Evolutionary conservation across 352 stramenopile species (phyloP).

Genomic region (Phytophthora syringae): DNA sequence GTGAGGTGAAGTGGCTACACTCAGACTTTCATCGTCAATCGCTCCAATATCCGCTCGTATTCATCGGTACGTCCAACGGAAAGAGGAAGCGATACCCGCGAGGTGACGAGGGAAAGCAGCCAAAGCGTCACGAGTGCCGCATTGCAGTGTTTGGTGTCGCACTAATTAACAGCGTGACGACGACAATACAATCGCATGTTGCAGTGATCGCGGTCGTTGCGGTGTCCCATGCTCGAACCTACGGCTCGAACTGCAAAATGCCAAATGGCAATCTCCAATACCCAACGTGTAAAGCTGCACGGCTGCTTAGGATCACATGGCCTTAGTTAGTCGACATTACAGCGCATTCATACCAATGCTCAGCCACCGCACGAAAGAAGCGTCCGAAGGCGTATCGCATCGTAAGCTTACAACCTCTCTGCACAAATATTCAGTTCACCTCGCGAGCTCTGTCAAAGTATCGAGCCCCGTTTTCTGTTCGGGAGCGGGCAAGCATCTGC

Average conservation of each 20-base stretch:
- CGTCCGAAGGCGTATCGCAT: not conserved
- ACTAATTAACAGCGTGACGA: not conserved
- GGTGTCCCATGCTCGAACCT: too few species aligned
- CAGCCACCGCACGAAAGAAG: not conserved
- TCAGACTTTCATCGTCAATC: not conserved
- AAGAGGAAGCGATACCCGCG: not conserved
- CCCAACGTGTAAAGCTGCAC: not conserved
- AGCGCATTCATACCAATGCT: too few species aligned
- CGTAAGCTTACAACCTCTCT: too few species aligned
- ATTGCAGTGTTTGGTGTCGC: not conserved
- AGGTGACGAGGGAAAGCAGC: not conserved
- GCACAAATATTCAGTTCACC: too few species aligned
- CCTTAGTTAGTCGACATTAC: too few species aligned
- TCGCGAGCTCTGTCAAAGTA: not conserved
- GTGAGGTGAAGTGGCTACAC: not conserved
- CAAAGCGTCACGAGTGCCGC: not conserved
- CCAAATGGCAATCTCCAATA: not conserved
- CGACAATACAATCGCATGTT: too few species aligned
- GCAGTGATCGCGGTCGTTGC: too few species aligned
- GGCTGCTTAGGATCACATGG: not conserved
- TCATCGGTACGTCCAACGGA: too few species aligned
- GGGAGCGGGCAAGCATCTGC: conserved; percentile 1
- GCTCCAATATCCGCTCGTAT: too few species aligned
- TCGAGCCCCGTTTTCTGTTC: conserved; percentile 5
- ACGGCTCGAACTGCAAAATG: conserved; percentile 17